Evolutionary conservation across 768 basidiomycete species (phyloP).

Genomic region (Boletus tomentosulus): DNA sequence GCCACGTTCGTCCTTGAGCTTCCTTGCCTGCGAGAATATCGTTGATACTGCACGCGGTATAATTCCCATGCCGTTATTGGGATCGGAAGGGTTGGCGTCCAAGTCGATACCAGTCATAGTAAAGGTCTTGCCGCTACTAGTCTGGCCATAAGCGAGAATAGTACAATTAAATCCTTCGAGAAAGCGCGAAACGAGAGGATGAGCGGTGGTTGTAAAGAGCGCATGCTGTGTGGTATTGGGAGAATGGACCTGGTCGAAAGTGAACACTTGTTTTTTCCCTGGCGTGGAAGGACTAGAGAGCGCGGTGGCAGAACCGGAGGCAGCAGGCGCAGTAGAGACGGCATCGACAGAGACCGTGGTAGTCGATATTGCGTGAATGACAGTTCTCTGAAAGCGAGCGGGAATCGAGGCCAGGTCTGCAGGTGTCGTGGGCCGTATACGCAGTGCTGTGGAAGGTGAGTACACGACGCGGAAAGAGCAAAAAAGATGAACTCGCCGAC

Average conservation of each 20-base stretch:
- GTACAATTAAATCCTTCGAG: constrained; percentile 97
- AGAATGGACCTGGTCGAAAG: constrained; percentile 91
- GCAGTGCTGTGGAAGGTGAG: constrained; percentile 56
- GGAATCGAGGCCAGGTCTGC: constrained; percentile 87
- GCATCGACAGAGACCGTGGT: constrained; percentile 85
- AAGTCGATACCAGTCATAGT: constrained; percentile 97
- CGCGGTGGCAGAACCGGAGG: constrained; percentile 48
- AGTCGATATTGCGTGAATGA: constrained; percentile 72
- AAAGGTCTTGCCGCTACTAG: constrained; percentile 45
- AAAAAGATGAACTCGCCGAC: constrained; percentile 62
- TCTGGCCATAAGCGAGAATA: constrained; percentile 33
- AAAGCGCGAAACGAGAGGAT: constrained; percentile 82
- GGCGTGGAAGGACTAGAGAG: constrained; percentile 44
- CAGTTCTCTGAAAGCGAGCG: constrained; percentile 87
- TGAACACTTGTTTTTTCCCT: constrained; percentile 80
- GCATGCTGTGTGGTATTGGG: constrained; percentile 83
- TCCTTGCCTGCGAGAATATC: constrained; percentile 76
- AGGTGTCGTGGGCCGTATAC: constrained; percentile 82
- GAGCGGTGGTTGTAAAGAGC: constrained; percentile 80
- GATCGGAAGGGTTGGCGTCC: constrained; percentile 79
- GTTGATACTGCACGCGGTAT: constrained; percentile 90
- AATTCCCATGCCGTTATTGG: constrained; percentile 86
- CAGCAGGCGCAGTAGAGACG: constrained; percentile 46
- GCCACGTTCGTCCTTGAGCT: constrained; percentile 72
- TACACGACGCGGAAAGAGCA: not conserved